Conservation (phyloP, 2,329 filamentous ascomycete species). For the Diaporthe vaccinii region DNA sequence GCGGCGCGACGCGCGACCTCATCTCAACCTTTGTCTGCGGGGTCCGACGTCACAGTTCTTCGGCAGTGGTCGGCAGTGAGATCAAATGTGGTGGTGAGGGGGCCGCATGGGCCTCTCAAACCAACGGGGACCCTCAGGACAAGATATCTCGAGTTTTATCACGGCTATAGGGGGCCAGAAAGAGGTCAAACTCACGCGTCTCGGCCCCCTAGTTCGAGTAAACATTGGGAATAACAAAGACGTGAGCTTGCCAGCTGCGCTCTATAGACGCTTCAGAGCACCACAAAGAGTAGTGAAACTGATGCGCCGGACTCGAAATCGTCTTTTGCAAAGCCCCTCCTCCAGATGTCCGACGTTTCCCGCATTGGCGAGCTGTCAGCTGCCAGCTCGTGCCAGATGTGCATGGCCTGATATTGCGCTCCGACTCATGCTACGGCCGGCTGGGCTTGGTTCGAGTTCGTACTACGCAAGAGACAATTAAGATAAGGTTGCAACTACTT, state of each 20-base stretch:
- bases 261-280: neutral
- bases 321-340: neutral
- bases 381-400: neutral
- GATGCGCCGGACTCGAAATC: neutral
- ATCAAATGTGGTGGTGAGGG: neutral
- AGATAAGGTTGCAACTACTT: constrained; percentile 16
- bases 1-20: constrained; percentile 12
- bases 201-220: constrained; percentile 1
- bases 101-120: constrained; percentile 20
- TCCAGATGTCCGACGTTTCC: neutral
- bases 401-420: constrained; percentile 3
- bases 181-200: neutral
- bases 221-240: constrained; percentile 29
- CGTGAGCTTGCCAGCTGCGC: neutral
- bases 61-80: constrained; percentile 26
- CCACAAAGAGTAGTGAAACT: neutral
- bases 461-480: constrained; percentile 15
- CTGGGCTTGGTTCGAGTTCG: neutral
- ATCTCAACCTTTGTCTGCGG: constrained; percentile 12
- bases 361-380: constrained; percentile 13
- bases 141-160: neutral
- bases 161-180: neutral
- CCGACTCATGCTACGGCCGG: constrained; percentile 10
- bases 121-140: neutral
- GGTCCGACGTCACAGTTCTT: constrained; percentile 19